These are phyloP conservation scores for Vaccinium corymbosum DNA, from an alignment of 148 eudicot genomes.

Conservation along the genomic window DNA sequence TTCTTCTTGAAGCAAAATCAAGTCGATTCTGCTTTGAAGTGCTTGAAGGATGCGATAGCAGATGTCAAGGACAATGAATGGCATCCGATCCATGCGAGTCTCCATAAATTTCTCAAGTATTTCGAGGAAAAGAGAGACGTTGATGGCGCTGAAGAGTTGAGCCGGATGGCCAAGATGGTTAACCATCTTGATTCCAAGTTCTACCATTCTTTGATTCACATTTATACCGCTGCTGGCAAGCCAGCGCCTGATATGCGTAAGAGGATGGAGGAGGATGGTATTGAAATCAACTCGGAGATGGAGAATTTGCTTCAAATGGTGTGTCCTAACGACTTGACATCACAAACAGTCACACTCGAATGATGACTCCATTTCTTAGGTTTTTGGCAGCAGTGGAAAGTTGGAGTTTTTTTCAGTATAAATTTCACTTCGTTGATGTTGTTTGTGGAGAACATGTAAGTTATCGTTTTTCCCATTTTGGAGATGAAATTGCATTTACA, in stretches of 20 bases:
- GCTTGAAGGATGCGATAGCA: constrained; percentile 43
- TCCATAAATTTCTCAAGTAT: constrained; percentile 28
- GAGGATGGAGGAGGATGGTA: constrained; percentile 52
- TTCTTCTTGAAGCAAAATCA: constrained; percentile 39
- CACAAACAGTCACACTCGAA: background rate
- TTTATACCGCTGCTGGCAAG: constrained; percentile 52
- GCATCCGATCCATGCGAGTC: constrained; percentile 23
- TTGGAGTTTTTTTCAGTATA: background rate
- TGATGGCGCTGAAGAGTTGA: constrained; percentile 49
- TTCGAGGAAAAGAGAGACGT: constrained; percentile 48
- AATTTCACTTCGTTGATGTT: background rate
- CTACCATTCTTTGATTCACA: constrained; percentile 44
- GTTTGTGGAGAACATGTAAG: background rate
- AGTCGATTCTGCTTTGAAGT: constrained; percentile 37
- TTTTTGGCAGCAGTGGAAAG: background rate
- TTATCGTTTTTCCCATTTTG: background rate
- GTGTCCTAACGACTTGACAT: constrained; percentile 21
- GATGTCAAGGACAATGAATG: constrained; percentile 27
- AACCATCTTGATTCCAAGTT: constrained; percentile 35
- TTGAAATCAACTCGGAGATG: constrained; percentile 42
- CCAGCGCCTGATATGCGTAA: constrained; percentile 35
- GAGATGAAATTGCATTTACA: background rate
- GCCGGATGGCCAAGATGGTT: constrained; percentile 35
- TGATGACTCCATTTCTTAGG: background rate
- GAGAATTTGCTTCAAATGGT: constrained; percentile 48